Base-by-base conservation (phyloP, 176 grass and related monocot species). In the Carex cristatella region DNA sequence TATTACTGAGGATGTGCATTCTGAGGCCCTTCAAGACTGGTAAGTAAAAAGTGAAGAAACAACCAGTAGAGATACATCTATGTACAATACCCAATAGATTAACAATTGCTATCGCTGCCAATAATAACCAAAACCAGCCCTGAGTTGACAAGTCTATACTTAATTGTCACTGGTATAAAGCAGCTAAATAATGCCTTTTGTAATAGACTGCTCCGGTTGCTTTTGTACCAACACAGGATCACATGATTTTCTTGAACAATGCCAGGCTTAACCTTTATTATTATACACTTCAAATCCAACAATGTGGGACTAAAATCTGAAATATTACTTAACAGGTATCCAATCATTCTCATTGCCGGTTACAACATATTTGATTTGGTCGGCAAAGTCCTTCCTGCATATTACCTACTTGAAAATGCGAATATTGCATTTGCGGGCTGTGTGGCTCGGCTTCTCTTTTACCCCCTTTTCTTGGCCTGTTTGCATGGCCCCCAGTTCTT, bases 1-100 rank as follows among this genome's bases (percentile, higher is more conserved):
- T 87, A 89, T 98, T 77, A 98, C 96, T 11, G 96, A 98, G 88
- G 96, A 98, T 11, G 96, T 95, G 62, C 96, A 95, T 81, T 98
- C 96, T 1, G 93, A 94, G 65, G 31, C 78, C 8, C 91, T 98
- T 27, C 87, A 87, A 55, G 96, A 98, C 57, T 98, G 96, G 96
- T 98, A 83, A 48, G 81, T 83, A 81, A 69, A 48, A 33, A 16
- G 38, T 74, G n/a, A 74, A 74, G 70, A 49, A 74, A 46, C 18
- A 9, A 56, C 4, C 28, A 78, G 27, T 57, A 31, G n/a, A 57
- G 27, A 78, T 33, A 16, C 27, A 32, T 77, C 31, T 28, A 32
- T 32, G 2, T 57, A 28, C 48, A 56, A 56, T 16, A 56, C 3
- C 9, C 28, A 78, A 16, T 57, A 28, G 19, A 76, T 74, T 76